phyloP scores from a whole-genome alignment of 768 basidiomycete genomes.

The Imleria badia region DNA sequence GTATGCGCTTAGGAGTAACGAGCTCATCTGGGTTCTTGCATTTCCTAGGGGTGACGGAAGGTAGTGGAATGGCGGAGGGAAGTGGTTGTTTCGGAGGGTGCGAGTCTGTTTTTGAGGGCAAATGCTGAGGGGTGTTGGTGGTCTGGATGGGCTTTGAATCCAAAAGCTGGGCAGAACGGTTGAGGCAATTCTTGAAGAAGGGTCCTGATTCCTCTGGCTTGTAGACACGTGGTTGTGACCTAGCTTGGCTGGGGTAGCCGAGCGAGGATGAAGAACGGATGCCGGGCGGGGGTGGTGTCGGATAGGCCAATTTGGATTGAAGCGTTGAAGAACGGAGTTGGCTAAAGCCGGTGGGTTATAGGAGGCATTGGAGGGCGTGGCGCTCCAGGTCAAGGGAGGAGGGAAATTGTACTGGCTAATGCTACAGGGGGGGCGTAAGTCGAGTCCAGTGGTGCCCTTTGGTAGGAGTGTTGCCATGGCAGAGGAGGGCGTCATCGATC shows the following conservation, averaged over 20 bases:
- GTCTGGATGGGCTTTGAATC: slow-evolving; percentile 26
- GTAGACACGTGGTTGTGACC: slow-evolving; percentile 35
- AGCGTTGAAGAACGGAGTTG: slow-evolving; percentile 63
- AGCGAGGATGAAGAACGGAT: slow-evolving; percentile 74
- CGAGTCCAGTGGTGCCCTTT: too few species aligned
- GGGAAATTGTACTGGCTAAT: slow-evolving; percentile 31
- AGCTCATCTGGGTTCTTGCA: slow-evolving; percentile 62
- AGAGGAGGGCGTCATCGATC: too few species aligned
- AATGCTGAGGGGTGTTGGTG: slow-evolving; percentile 14
- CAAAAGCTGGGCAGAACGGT: slow-evolving; percentile 45
- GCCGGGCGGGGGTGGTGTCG: slow-evolving; percentile 66
- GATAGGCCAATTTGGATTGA: slow-evolving; percentile 62
- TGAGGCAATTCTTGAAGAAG: slow-evolving; percentile 68
- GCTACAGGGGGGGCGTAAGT: slow-evolving; percentile 15
- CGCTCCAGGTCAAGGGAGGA: slow-evolving; percentile 41
- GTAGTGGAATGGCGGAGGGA: not conserved
- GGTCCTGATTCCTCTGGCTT: slow-evolving; percentile 56
- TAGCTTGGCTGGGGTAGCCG: slow-evolving; percentile 41
- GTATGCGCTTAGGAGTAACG: slow-evolving; percentile 66
- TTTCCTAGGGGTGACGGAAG: slow-evolving; percentile 62
- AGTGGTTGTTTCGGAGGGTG: slow-evolving; percentile 17
- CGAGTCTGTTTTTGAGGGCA: slow-evolving; percentile 16
- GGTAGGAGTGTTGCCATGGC: too few species aligned
- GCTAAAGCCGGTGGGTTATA: slow-evolving; percentile 60
- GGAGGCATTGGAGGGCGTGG: slow-evolving; percentile 43